A percentile compares a stretch with the other conserved stretches of the same genome.
These are phyloP conservation scores for Dictyostelium citrinum DNA, from an alignment of 78 protist species.

Conservation along the genomic window DNA sequence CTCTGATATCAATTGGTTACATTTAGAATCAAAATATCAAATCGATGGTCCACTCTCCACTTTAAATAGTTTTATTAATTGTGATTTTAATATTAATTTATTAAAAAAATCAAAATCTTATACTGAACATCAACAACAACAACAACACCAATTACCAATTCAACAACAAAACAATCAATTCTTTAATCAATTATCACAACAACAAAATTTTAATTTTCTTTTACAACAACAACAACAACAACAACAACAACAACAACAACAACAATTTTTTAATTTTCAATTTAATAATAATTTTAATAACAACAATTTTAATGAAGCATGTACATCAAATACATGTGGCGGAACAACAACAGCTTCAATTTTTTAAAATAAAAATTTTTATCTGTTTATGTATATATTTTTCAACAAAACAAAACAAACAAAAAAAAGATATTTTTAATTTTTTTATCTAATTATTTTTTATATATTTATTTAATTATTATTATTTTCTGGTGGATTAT, in stretches of 20 bases:
- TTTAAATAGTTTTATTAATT: not conserved
- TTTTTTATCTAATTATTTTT: not conserved
- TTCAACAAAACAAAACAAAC: not conserved
- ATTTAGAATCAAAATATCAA: not conserved
- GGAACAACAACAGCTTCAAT: slow-evolving; percentile 10
- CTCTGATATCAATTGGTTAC: slow-evolving; percentile 44
- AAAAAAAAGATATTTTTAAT: not conserved
- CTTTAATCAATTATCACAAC: not conserved
- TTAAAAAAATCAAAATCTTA: not conserved
- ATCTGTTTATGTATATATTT: not conserved
- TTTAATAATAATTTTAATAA: not conserved
- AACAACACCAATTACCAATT: not conserved
- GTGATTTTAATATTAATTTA: not conserved
- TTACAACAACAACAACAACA: not conserved
- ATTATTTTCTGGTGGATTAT: not conserved
- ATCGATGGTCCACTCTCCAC: slow-evolving; percentile 17
- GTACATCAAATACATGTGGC: not conserved
- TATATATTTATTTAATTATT: not conserved
- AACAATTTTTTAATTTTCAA: not conserved
- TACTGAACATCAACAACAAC: not conserved
- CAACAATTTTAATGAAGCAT: not conserved
- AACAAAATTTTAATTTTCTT: not conserved
- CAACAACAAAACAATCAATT: not conserved
- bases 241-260: not conserved
- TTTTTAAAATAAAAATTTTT: not conserved